Percentiles rank a stretch among this genome's conserved stretches.
phyloP scores from a whole-genome alignment of 1,284 basidiomycete genomes.

The Cryptococcus wingfieldii region DNA sequence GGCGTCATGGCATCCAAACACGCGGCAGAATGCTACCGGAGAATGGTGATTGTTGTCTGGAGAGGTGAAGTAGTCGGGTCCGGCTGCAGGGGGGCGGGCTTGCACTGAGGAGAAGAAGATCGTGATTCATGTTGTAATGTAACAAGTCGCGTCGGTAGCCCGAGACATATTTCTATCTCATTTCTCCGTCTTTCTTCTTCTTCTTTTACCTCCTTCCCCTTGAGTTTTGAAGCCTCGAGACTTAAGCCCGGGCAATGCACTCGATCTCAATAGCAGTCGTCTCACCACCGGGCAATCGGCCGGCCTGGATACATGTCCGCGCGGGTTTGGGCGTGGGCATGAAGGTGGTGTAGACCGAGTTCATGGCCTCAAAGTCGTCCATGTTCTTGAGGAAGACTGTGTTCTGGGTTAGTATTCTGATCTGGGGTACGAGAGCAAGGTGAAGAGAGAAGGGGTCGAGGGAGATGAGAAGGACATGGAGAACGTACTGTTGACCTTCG shows the following conservation, averaged over 20 bases:
- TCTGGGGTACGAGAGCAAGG: too few relatives aligned
- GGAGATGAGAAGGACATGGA: neutral
- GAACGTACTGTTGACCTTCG: constrained; percentile 63
- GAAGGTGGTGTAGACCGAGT: constrained; percentile 5
- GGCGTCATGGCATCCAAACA: too few relatives aligned
- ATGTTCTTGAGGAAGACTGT: constrained; percentile 27
- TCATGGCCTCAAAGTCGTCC: constrained; percentile 26
- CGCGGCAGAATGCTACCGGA: too few relatives aligned
- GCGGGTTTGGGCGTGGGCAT: constrained; percentile 26
- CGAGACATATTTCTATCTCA: neutral
- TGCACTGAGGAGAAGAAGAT: too few relatives aligned
- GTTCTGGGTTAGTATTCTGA: neutral
- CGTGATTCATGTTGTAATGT: too few relatives aligned
- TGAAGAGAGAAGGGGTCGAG: neutral
- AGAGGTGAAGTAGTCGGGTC: too few relatives aligned
- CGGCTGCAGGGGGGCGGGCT: too few relatives aligned
- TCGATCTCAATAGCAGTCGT: constrained; percentile 25
- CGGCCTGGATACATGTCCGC: constrained; percentile 24
- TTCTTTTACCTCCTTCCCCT: neutral
- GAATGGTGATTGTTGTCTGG: too few relatives aligned
- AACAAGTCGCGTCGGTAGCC: too few relatives aligned
- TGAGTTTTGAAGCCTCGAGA: neutral
- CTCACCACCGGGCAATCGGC: constrained; percentile 13
- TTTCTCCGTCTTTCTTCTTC: neutral
- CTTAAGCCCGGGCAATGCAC: constrained; percentile 19